These are phyloP conservation scores for Candida easanensis DNA, from an alignment of 805 yeast genomes.

Conservation along the genomic window DNA sequence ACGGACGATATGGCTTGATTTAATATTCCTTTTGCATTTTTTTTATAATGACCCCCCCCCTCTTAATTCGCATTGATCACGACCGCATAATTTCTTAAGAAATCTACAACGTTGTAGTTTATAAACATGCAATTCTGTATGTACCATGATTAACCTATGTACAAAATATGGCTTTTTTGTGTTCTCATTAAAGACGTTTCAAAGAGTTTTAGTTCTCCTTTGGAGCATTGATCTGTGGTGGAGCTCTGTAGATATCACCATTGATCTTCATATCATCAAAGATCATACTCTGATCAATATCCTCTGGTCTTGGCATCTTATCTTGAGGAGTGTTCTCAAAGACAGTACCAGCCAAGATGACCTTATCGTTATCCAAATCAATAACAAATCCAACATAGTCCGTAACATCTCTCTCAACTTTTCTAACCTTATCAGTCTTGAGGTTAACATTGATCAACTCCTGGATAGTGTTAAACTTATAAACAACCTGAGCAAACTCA, in stretches of 20 bases:
- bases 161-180: neutral
- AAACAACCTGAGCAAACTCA: constrained; percentile 56
- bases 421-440: constrained; percentile 42
- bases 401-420: constrained; percentile 49
- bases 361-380: constrained; percentile 56
- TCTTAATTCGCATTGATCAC: too few species aligned
- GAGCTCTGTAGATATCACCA: constrained; percentile 34
- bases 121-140: neutral
- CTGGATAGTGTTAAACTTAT: constrained; percentile 62
- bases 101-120: too few species aligned
- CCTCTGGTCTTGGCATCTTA: constrained; percentile 33
- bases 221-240: constrained; percentile 18
- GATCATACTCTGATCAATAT: constrained; percentile 26
- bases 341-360: constrained; percentile 61
- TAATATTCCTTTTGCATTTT: too few species aligned
- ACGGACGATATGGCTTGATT: neutral
- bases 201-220: constrained; percentile 2
- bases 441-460: constrained; percentile 48
- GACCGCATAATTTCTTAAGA: too few species aligned
- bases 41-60: too few species aligned
- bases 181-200: neutral
- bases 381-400: constrained; percentile 63
- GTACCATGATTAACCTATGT: neutral
- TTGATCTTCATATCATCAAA: constrained; percentile 31
- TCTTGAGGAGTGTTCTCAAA: constrained; percentile 55